A percentile compares a stretch with the other conserved stretches of the same genome.
Conservation (phyloP, 352 stramenopile genomes). For the Albugo candida region DNA sequence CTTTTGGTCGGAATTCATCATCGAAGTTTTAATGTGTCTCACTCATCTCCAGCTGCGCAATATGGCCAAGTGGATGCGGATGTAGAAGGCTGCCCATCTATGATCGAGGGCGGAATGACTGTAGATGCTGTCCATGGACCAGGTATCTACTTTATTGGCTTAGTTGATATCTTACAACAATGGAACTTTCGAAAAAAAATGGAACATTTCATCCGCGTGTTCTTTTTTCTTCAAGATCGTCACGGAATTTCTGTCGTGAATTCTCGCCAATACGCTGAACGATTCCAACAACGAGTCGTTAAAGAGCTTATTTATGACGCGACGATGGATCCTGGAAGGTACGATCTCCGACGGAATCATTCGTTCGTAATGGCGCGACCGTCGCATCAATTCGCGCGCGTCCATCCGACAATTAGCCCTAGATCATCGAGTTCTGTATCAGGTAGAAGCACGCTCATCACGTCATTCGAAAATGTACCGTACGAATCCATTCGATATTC, state of each 20-base stretch:
- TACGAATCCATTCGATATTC: too few relatives aligned
- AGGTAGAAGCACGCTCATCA: too few relatives aligned
- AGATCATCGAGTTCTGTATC: too few relatives aligned
- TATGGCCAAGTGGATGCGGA: slow-evolving; percentile 5
- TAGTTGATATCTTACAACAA: slow-evolving; percentile 94
- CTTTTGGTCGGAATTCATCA: slow-evolving; percentile 82
- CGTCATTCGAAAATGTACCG: too few relatives aligned
- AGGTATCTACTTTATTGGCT: slow-evolving; percentile 80
- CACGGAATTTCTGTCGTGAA: slow-evolving; percentile 74
- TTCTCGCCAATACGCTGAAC: slow-evolving; percentile 56
- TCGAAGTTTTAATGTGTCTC: background rate
- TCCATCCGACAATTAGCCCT: too few relatives aligned
- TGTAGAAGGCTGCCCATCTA: slow-evolving; percentile 11
- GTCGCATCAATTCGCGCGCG: too few relatives aligned
- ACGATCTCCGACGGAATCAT: too few relatives aligned
- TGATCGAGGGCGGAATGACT: slow-evolving; percentile 13
- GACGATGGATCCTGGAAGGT: slow-evolving; percentile 2
- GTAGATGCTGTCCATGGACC: background rate
- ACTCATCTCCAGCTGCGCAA: background rate
- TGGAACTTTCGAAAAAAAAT: slow-evolving; percentile 87
- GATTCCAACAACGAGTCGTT: slow-evolving; percentile 70
- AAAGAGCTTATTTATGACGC: slow-evolving; percentile 66
- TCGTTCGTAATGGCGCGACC: too few relatives aligned
- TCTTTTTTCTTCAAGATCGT: slow-evolving; percentile 51
- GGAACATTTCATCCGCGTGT: slow-evolving; percentile 75